Conservation (phyloP, 257 asterid genomes). For the Schizonepeta tenuifolia region DNA sequence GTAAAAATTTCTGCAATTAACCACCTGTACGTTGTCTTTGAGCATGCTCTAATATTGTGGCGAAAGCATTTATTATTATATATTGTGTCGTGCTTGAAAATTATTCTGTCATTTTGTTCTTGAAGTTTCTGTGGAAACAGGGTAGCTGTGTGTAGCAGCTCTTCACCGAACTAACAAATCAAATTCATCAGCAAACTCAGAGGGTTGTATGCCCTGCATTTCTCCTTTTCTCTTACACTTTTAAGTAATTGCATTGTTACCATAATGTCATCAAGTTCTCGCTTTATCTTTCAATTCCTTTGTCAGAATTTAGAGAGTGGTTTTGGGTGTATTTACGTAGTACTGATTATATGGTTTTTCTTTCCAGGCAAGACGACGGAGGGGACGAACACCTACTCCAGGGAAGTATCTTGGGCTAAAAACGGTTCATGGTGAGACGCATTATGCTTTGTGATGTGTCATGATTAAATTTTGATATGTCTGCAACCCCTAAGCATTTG, state of each 20-base stretch:
- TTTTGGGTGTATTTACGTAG: neutral
- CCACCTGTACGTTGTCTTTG: neutral
- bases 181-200: slow-evolving; percentile 70
- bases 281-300: neutral
- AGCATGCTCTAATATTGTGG: neutral
- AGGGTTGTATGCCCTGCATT: slow-evolving; percentile 98
- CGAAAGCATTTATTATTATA: neutral
- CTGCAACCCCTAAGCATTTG: neutral
- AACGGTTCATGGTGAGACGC: slow-evolving; percentile 56
- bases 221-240: slow-evolving; percentile 45
- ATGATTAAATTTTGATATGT: neutral
- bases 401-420: slow-evolving; percentile 82
- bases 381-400: slow-evolving; percentile 95
- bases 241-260: neutral
- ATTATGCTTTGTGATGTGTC: neutral
- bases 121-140: slow-evolving; percentile 83
- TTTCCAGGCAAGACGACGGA: slow-evolving; percentile 76
- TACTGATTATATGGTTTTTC: slow-evolving; percentile 11
- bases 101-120: slow-evolving; percentile 41
- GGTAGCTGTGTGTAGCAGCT: slow-evolving; percentile 98
- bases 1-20: slow-evolving; percentile 35
- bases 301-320: neutral
- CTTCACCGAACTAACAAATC: slow-evolving; percentile 90
- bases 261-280: neutral
- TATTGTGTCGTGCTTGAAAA: slow-evolving; percentile 39